These are phyloP conservation scores for Ustilago trichophora DNA, from an alignment of 1,284 basidiomycete genomes.

Conservation along the genomic window DNA sequence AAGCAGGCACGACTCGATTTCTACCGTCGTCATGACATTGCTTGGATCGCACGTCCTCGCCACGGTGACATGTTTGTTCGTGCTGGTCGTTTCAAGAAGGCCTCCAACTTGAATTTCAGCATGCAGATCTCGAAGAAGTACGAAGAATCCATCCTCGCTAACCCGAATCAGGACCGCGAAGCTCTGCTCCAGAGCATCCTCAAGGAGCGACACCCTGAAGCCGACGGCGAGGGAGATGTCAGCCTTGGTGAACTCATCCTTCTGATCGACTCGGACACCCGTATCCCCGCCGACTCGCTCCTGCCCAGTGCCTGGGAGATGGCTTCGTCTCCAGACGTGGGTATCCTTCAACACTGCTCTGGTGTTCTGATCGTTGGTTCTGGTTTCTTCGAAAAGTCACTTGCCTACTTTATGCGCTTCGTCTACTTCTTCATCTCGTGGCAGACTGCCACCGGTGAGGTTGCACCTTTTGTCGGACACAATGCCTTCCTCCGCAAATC, in stretches of 20 bases:
- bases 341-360: conserved; percentile 83
- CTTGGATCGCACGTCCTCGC: conserved; percentile 81
- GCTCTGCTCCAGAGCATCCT: conserved; percentile 20
- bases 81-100: conserved; percentile 87
- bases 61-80: conserved; percentile 78
- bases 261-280: conserved; percentile 77
- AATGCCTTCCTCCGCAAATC: conserved; percentile 71
- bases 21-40: conserved; percentile 79
- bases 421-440: conserved; percentile 66
- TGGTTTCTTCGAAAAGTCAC: conserved; percentile 86
- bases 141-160: conserved; percentile 74
- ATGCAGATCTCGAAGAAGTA: conserved; percentile 77
- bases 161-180: conserved; percentile 19
- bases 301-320: conserved; percentile 84
- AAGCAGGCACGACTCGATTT: conserved; percentile 76
- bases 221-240: conserved; percentile 36
- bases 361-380: conserved; percentile 83
- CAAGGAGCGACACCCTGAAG: conserved; percentile 66
- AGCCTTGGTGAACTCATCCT: conserved; percentile 57
- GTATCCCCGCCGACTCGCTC: conserved; percentile 85
- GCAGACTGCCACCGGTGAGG: conserved; percentile 67
- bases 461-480: conserved; percentile 83
- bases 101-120: conserved; percentile 87
- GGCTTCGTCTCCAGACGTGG: conserved; percentile 77
- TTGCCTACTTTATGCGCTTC: conserved; percentile 74